phyloP scores from a whole-genome alignment of 345 rosid species.

The Leavenworthia alabamica region DNA sequence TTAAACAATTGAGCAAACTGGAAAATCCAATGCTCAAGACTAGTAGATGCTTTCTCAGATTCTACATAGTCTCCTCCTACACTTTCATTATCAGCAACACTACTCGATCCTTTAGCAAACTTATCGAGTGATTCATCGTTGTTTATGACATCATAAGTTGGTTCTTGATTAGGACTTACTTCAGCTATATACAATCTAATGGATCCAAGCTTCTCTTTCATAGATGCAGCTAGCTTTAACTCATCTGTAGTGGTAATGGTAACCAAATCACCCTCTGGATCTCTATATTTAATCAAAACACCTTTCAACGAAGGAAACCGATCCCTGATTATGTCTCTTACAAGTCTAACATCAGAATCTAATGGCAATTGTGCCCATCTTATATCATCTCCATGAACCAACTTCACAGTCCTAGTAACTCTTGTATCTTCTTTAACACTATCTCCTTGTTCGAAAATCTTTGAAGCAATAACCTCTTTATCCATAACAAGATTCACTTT shows the following conservation, averaged over 20 bases:
- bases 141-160: constrained; percentile 51
- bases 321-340: constrained; percentile 66
- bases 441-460: too few species aligned
- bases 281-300: constrained; percentile 73
- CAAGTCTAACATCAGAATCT: constrained; percentile 55
- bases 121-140: constrained; percentile 29
- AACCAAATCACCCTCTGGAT: constrained; percentile 82
- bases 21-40: constrained; percentile 72
- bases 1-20: constrained; percentile 85
- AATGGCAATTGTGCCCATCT: constrained; percentile 78
- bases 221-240: constrained; percentile 57
- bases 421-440: too few species aligned
- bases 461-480: constrained; percentile 42
- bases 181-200: constrained; percentile 66
- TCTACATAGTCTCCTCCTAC: constrained; percentile 32
- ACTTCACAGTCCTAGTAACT: constrained; percentile 66
- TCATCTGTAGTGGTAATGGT: constrained; percentile 79
- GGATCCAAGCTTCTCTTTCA: constrained; percentile 44
- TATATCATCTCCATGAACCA: constrained; percentile 89
- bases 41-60: constrained; percentile 35
- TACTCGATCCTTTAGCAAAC: constrained; percentile 26
- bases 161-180: constrained; percentile 75
- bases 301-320: constrained; percentile 72
- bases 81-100: constrained; percentile 29
- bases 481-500: constrained; percentile 34